Base-by-base conservation (phyloP, 495 filamentous ascomycete genomes). In the Penicillium flavigenum region DNA sequence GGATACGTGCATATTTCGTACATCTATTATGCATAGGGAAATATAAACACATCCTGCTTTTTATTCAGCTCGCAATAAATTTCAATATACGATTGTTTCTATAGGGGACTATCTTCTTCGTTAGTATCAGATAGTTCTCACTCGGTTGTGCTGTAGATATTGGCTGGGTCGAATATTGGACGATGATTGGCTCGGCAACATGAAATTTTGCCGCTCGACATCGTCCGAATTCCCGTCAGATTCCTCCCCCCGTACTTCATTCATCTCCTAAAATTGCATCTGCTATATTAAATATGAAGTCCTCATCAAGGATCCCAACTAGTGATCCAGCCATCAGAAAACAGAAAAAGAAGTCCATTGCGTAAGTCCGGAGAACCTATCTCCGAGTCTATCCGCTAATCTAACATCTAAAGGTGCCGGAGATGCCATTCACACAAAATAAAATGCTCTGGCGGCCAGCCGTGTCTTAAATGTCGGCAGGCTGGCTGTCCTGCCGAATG, bases 381-480 rank as follows among this genome's bases (percentile, higher is more conserved):
- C 5, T n/a, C 17, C 19, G 7, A 6, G 8, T 22, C 26, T 27
- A 19, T 17, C 48, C 31, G 19, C 47, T 56, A 17, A 50, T 51
- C 19, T n/a, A 26, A 34, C 43, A 32, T 48, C 41, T n/a, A 10
- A 36, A 76, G 72, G 8, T 75, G 72, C 61, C 62, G 60, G 20
- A 52, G 71, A 60, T 76, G 72, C 51, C 72, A 75, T 51, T 42
- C 63, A 0, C 71, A 68, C 20, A 76, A 74, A 51, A 66, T 76
- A 16, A 76, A 72, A 57, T 76, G 72, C 38, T 70, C 65, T 29
- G 73, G 73, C 2, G 67, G 59, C 47, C 61, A 69, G 47, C 71
- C 73, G 1, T 76, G 73, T 51, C 43, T 44, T 10, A 65, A 62
- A 51, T 76, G 72, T 45, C 63, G 58, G 7, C 62, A 63, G 47